Evolutionary conservation across 1,284 basidiomycete species (phyloP), one percentile per base, ranked within the genome.

Genomic region (Irpex lacteus): DNA sequence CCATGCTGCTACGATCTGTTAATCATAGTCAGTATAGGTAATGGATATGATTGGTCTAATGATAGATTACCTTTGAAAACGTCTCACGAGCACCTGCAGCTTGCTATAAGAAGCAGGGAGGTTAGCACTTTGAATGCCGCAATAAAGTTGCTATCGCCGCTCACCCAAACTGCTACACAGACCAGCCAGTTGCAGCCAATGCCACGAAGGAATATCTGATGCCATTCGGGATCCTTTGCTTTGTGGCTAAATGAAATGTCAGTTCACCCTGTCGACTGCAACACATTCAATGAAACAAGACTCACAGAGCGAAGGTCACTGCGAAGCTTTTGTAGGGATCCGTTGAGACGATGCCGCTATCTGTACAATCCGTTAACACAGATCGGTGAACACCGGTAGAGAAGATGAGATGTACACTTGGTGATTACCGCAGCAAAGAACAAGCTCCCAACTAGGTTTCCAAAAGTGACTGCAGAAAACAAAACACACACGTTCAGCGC

Each of bases 171-270:
- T 3, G 90, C 91, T n/a, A 91, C 77, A 67, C 83, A 89, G 40
- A 93, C 91, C 2, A 92, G 79, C 85, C 89, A 90, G 69, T 93
- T 93, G 69, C 91, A 93, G 3, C 84, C 91, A 67, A 93, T 90
- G 0, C 89, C 91, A 19, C 90, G 81, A 18, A 92, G 74, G 76
- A 92, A 89, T 57, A 93, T 88, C 72, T 93, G 85, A 71, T 90
- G 81, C 88, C 89, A 91, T 49, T 81, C 75, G 1, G 90, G 89
- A 15, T 86, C 83, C 1, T 77, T 76, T 0, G 87, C 88, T 71
- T 90, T 91, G 59, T 83, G 75, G 56, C 89, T 90, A 60, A 7
- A 21, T 21, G 9, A 4, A 54, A 19, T 18, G 62, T 32, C 61
- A 62, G 50, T 18, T 5, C 3, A 2, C 26, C 4, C 4, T 26